A percentile compares a stretch with the other conserved stretches of the same genome.
These are phyloP conservation scores for Galerina marginata DNA, from an alignment of 768 basidiomycete species.

Conservation along the genomic window DNA sequence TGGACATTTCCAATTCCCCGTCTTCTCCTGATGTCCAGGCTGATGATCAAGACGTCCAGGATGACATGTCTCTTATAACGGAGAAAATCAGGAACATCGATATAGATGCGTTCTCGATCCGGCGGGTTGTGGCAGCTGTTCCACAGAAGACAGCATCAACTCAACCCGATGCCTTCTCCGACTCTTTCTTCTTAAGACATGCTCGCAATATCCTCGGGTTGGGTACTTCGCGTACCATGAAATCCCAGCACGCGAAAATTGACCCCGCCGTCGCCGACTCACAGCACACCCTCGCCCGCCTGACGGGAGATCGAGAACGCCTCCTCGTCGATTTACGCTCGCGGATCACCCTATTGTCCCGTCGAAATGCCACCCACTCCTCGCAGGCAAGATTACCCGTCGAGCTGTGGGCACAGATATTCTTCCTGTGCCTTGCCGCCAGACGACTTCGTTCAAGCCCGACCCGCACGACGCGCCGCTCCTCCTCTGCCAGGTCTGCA, in stretches of 20 bases:
- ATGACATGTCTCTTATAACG: constrained; percentile 14
- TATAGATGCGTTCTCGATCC: constrained; percentile 16
- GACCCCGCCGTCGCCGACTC: not conserved
- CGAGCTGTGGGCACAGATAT: constrained; percentile 32
- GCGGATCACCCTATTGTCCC: not conserved
- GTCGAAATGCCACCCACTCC: not conserved
- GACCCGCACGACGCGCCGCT: constrained; percentile 22
- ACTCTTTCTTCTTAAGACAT: constrained; percentile 8
- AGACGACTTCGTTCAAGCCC: constrained; percentile 27
- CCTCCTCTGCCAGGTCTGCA: constrained; percentile 28
- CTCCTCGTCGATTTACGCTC: constrained; percentile 8
- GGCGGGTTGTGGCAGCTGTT: constrained; percentile 6
- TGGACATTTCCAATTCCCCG: not conserved
- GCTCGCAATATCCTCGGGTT: constrained; percentile 5
- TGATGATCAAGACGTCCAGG: constrained; percentile 8
- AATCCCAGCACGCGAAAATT: constrained; percentile 3
- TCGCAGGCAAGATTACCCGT: constrained; percentile 17
- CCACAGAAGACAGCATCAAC: not conserved
- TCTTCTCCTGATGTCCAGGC: not conserved
- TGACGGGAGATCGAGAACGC: constrained; percentile 3
- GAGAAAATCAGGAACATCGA: constrained; percentile 14
- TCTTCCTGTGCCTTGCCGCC: constrained; percentile 24
- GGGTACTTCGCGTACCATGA: not conserved
- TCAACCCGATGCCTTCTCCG: not conserved
- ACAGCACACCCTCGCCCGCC: not conserved